phyloP scores from a whole-genome alignment of 73 alveolate genomes.

The Tetrahymena borealis region DNA sequence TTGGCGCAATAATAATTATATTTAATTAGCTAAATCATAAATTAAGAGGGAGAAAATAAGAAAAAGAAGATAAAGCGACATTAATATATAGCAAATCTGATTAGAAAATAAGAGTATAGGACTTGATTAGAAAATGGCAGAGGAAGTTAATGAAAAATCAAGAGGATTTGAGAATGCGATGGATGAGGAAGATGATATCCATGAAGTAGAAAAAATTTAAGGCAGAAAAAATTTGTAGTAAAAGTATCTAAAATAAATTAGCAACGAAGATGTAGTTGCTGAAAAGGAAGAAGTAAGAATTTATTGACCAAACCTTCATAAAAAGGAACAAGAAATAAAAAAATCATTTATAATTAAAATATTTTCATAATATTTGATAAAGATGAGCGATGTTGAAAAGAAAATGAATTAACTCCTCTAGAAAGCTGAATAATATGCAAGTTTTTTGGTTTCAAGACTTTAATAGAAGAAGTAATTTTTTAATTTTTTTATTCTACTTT shows the following conservation, averaged over 20 bases:
- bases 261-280: background rate
- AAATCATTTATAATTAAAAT: background rate
- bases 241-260: background rate
- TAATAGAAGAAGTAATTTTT: background rate
- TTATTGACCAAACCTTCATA: background rate
- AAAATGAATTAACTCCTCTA: slow-evolving; percentile 17
- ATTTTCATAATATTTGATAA: background rate
- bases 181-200: background rate
- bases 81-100: background rate
- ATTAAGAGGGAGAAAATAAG: slow-evolving; percentile 1
- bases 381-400: slow-evolving; percentile 9
- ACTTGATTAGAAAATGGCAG: background rate
- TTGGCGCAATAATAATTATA: background rate
- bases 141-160: background rate
- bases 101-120: background rate
- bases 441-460: slow-evolving; percentile 30
- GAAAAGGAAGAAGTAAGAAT: background rate
- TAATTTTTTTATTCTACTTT: background rate
- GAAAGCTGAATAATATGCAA: slow-evolving; percentile 39
- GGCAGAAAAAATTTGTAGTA: background rate
- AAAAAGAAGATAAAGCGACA: background rate
- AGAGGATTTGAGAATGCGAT: background rate
- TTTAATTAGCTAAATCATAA: background rate
- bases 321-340: background rate
- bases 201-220: background rate